Evolutionary conservation across 257 asterid genomes (phyloP), one percentile per base, ranked within the genome.

Genomic region (Perilla frutescens): DNA sequence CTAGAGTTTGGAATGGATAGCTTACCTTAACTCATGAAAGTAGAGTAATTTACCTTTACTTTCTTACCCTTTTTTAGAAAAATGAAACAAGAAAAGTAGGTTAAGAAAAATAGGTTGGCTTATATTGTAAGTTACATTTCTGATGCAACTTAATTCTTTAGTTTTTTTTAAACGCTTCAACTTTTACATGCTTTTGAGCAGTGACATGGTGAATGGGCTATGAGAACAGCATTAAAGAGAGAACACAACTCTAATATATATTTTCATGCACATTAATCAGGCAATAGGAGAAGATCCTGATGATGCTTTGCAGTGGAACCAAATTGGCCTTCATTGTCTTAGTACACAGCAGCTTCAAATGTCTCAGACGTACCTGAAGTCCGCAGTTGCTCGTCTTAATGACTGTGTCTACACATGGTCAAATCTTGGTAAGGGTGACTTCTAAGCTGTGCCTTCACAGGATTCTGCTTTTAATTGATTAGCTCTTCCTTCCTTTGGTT

Each of bases 281-380:
- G 96, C 97, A 31, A 82, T 91, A 54, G 94, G 92, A 70, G 98
- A 90, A 84, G 96, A 95, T 70, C 97, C 97, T 2, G 91, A 90
- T 55, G 96, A 95, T 77, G 98, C 98, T 79, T 84, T 91, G 66
- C 99, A 91, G 74, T 94, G 99, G 99, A 97, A 94, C 79, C 99
- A 91, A 86, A 84, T 91, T 51, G 99, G 99, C 66, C 98, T 90
- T 77, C 99, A 91, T 81, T 82, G 82, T 78, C 96, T 94, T 45
- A 86, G 91, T 73, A 88, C 93, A 8, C 99, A 90, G 81, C 96
- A 94, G 81, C 87, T 87, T 77, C 86, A 87, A 85, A 71, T 76
- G 65, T 94, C 99, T 8, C 89, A 86, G 74, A 89, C 84, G 51
- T 94, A 86, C 83, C 88, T 91, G 73, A 94, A 90, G 88, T 93